These are phyloP conservation scores for Alternaria ventricosa DNA, from an alignment of 2,329 filamentous ascomycete species.

Conservation along the genomic window DNA sequence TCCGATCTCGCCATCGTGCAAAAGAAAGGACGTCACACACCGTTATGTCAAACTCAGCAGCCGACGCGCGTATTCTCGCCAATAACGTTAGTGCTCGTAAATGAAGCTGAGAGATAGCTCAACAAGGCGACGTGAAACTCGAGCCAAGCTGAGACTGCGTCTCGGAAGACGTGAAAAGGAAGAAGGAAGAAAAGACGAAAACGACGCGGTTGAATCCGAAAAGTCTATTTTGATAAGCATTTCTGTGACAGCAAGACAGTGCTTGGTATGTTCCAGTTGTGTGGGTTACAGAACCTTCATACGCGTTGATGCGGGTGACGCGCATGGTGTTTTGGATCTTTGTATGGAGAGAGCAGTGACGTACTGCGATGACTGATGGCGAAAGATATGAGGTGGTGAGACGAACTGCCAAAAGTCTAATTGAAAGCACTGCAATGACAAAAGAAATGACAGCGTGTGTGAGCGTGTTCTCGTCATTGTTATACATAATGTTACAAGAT, in stretches of 20 bases:
- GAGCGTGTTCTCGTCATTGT: not conserved
- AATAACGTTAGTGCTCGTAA: not conserved
- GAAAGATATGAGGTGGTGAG: not conserved
- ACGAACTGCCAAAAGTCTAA: not conserved
- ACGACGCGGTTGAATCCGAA: not conserved
- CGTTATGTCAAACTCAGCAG: not conserved
- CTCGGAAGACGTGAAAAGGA: not conserved
- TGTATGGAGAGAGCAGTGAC: not conserved
- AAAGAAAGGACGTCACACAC: not conserved
- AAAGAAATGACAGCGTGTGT: not conserved
- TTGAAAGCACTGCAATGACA: not conserved
- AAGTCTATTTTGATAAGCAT: not conserved
- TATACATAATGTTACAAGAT: conserved; percentile 7
- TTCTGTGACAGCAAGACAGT: conserved; percentile 1
- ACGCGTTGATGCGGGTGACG: not conserved
- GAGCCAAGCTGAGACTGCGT: not conserved
- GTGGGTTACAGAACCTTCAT: not conserved
- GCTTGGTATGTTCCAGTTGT: not conserved
- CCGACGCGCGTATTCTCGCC: not conserved
- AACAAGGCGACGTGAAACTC: not conserved
- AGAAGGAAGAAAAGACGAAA: not conserved
- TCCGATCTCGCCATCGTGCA: not conserved
- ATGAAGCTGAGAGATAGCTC: not conserved
- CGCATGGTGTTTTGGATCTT: not conserved
- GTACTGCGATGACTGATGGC: not conserved